A percentile compares a stretch with the other conserved stretches of the same genome.
Conservation (phyloP, 1,284 basidiomycete species). For the Tilletia walkeri region DNA sequence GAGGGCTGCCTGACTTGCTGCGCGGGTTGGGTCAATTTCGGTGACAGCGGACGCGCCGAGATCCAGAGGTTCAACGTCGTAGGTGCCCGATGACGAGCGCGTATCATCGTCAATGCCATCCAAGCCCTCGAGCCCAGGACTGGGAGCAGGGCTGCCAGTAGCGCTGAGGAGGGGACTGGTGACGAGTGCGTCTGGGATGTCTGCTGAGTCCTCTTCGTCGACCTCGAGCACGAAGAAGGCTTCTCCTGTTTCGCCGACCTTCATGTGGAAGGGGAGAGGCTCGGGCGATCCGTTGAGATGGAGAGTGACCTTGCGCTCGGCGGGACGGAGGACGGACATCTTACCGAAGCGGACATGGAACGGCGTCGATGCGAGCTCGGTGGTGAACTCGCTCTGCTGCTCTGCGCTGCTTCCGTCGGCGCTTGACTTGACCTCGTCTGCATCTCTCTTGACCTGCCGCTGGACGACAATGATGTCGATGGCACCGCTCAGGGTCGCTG, state of each 20-base stretch:
- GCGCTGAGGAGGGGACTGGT: slow-evolving; percentile 70
- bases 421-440: neutral
- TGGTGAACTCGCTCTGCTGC: slow-evolving; percentile 18
- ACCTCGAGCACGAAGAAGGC: slow-evolving; percentile 99
- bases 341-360: slow-evolving; percentile 99
- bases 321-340: slow-evolving; percentile 89
- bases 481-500: slow-evolving; percentile 54
- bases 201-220: slow-evolving; percentile 64
- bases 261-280: slow-evolving; percentile 89
- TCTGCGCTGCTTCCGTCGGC: neutral
- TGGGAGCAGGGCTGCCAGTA: slow-evolving; percentile 39
- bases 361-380: slow-evolving; percentile 82
- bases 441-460: slow-evolving; percentile 59
- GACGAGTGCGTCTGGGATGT: slow-evolving; percentile 87
- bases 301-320: slow-evolving; percentile 78
- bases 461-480: slow-evolving; percentile 56
- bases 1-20: slow-evolving; percentile 4
- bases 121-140: slow-evolving; percentile 14
- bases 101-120: slow-evolving; percentile 15
- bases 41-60: slow-evolving; percentile 21
- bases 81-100: neutral
- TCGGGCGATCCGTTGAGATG: slow-evolving; percentile 52
- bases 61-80: slow-evolving; percentile 43
- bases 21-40: neutral
- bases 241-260: slow-evolving; percentile 96